Conservation (phyloP, 192 early-diverging fungal species). For the Oehlia diaphana region DNA sequence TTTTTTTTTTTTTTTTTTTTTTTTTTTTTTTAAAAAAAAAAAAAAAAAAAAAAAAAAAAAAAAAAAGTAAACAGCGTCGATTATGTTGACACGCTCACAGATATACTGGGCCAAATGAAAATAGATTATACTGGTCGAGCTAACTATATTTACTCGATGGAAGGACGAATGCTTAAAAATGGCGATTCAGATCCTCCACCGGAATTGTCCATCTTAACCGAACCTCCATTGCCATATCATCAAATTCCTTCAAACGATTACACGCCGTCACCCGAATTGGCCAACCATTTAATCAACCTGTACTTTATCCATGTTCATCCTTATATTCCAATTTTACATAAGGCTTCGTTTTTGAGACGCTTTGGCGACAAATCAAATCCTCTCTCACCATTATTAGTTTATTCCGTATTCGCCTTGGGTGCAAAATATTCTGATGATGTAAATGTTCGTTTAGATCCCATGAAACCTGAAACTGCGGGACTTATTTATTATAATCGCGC, state of each 20-base stretch:
- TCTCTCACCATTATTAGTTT: constrained; percentile 48
- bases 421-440: constrained; percentile 23
- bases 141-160: constrained; percentile 16
- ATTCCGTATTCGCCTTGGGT: constrained; percentile 54
- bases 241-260: not conserved
- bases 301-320: constrained; percentile 59
- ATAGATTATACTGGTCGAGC: constrained; percentile 19
- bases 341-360: constrained; percentile 46
- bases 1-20: too few species aligned
- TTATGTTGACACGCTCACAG: constrained; percentile 25
- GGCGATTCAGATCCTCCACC: not conserved
- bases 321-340: constrained; percentile 53
- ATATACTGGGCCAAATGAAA: constrained; percentile 5
- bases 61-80: constrained; percentile 18
- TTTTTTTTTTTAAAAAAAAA: too few species aligned
- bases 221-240: constrained; percentile 20
- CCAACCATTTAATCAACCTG: constrained; percentile 34
- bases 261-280: constrained; percentile 6
- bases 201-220: not conserved
- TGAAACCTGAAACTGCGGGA: constrained; percentile 24
- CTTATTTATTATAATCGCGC: constrained; percentile 17
- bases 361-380: constrained; percentile 44
- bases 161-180: constrained; percentile 7
- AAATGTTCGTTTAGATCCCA: constrained; percentile 7
- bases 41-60: too few species aligned